A percentile compares a stretch with the other conserved stretches of the same genome.
phyloP scores from a whole-genome alignment of 768 basidiomycete species.

The Leccinum longicurvipes region DNA sequence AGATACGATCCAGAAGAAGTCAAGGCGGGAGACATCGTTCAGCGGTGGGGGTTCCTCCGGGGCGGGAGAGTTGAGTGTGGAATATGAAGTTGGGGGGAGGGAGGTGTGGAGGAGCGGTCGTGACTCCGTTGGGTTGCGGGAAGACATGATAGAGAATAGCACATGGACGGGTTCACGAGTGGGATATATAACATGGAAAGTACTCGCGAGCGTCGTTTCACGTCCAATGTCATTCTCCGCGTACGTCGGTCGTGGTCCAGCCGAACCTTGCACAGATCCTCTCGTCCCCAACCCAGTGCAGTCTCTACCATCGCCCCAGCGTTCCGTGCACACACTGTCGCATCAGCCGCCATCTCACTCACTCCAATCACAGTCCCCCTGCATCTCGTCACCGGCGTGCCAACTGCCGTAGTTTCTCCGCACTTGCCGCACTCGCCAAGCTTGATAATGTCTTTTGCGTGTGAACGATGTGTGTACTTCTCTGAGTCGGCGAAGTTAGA shows the following conservation, averaged over 20 bases:
- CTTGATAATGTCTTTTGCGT: neutral
- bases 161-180: neutral
- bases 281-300: neutral
- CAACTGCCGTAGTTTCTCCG: neutral
- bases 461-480: neutral
- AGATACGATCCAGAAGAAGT: constrained; percentile 67
- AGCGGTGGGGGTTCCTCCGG: constrained; percentile 30
- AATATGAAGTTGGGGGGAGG: constrained; percentile 37
- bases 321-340: neutral
- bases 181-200: constrained; percentile 24
- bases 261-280: constrained; percentile 2
- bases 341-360: neutral
- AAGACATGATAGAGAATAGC: constrained; percentile 30
- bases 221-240: constrained; percentile 31
- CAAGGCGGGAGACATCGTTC: constrained; percentile 48
- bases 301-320: neutral
- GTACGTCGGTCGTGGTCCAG: constrained; percentile 24
- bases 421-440: constrained; percentile 11
- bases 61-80: constrained; percentile 34
- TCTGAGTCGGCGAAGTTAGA: too few relatives aligned
- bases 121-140: constrained; percentile 40
- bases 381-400: neutral
- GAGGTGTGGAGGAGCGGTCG: constrained; percentile 50
- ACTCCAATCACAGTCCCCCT: neutral
- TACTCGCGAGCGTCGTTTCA: constrained; percentile 19